These are phyloP conservation scores for Suillus plorans DNA, from an alignment of 768 basidiomycete genomes.

Conservation along the genomic window DNA sequence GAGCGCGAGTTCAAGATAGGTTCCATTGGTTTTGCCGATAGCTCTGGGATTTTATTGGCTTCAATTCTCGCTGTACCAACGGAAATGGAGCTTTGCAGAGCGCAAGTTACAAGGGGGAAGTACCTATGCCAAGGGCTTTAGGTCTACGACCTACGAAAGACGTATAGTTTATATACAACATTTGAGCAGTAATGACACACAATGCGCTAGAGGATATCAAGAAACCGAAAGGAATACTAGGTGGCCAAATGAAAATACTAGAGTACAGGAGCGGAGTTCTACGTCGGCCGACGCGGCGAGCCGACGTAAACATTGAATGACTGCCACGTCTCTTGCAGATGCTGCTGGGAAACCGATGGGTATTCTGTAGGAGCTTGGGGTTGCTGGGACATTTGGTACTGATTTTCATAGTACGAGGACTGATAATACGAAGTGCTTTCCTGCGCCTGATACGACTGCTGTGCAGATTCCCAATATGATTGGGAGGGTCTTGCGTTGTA, in stretches of 20 bases:
- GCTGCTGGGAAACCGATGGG: constrained; percentile 40
- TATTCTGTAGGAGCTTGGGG: constrained; percentile 36
- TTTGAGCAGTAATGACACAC: background rate
- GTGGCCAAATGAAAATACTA: constrained; percentile 8
- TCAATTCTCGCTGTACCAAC: constrained; percentile 41
- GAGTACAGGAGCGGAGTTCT: constrained; percentile 5
- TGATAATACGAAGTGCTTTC: constrained; percentile 9
- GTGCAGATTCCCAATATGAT: constrained; percentile 16
- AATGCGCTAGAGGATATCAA: background rate
- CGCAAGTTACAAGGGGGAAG: constrained; percentile 71
- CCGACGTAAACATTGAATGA: constrained; percentile 61
- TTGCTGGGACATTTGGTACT: constrained; percentile 15
- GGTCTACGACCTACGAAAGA: background rate
- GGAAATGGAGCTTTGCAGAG: constrained; percentile 73
- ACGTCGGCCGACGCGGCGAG: constrained; percentile 12
- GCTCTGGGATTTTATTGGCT: constrained; percentile 59
- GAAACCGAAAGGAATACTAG: constrained; percentile 1
- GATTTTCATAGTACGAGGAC: background rate
- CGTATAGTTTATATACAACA: background rate
- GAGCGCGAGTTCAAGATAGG: constrained; percentile 90
- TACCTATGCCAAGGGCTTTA: constrained; percentile 65
- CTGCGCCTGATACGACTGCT: constrained; percentile 4
- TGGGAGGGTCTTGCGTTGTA: constrained; percentile 5
- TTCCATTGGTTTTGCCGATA: constrained; percentile 84
- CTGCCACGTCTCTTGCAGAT: constrained; percentile 69